Conservation (phyloP, 2,329 filamentous ascomycete species). For the Colletotrichum orbiculare region DNA sequence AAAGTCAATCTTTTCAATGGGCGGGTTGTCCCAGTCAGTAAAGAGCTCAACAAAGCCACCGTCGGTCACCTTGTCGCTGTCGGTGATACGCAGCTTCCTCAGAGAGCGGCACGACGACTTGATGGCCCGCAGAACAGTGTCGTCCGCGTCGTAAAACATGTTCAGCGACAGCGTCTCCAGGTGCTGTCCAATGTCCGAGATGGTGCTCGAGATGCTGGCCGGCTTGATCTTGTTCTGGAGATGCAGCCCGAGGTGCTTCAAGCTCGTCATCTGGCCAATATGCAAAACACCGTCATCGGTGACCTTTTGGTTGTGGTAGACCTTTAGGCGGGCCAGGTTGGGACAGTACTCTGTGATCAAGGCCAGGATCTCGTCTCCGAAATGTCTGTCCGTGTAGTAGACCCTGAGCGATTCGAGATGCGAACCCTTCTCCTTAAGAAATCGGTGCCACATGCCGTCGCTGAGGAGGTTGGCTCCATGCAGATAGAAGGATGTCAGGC, state of each 20-base stretch:
- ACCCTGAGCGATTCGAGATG: constrained; percentile 77
- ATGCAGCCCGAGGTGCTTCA: constrained; percentile 82
- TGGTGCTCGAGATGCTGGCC: constrained; percentile 68
- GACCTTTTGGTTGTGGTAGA: constrained; percentile 82
- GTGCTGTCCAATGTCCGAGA: constrained; percentile 70
- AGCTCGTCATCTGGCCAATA: constrained; percentile 69
- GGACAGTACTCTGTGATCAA: constrained; percentile 74
- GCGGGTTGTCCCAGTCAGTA: constrained; percentile 77
- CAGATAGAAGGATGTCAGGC: constrained; percentile 79
- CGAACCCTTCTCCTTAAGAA: constrained; percentile 73
- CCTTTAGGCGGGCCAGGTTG: constrained; percentile 78
- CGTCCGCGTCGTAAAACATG: constrained; percentile 73
- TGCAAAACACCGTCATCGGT: constrained; percentile 72
- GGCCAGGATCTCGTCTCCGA: constrained; percentile 76
- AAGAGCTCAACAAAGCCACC: constrained; percentile 79
- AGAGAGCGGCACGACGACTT: constrained; percentile 76
- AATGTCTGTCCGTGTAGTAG: constrained; percentile 85
- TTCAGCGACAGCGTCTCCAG: constrained; percentile 84
- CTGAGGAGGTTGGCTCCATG: constrained; percentile 87
- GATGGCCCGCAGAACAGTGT: constrained; percentile 76
- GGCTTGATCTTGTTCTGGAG: constrained; percentile 68
- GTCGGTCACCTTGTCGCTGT: constrained; percentile 82
- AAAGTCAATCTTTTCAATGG: constrained; percentile 78
- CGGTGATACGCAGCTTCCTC: constrained; percentile 82
- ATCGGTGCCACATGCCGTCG: constrained; percentile 78